Base-by-base conservation (phyloP, 2,329 filamentous ascomycete genomes). In the Diaporthe batatas region DNA sequence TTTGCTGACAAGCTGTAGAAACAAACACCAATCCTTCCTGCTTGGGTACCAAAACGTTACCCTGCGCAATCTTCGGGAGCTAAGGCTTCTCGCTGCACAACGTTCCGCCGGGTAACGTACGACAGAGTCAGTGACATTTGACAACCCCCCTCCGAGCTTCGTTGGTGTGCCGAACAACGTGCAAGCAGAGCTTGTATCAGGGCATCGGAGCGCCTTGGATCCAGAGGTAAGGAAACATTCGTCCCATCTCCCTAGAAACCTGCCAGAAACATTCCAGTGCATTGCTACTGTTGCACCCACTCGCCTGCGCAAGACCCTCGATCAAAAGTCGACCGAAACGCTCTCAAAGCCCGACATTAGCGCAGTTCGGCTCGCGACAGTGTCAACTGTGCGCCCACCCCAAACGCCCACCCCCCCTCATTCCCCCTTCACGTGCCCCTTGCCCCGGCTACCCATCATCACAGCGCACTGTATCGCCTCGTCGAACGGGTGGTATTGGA, bases 311-410 rank as follows among this genome's bases (percentile, higher is more conserved):
- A 71, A 64, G 55, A 53, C 23, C 68, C 59, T 73, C 69, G 62
- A 68, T 57, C 65, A 57, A 53, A 70, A 58, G 42, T 36, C 51
- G 44, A 39, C 44, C 67, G 32, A 62, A 29, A 53, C 42, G 29
- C 68, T 55, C 49, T 10, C 23, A 55, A 72, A 72, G 64, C 70
- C 72, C 72, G 72, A 69, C 72, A 58, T 67, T 74, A 72, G 72
- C 71, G 70, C 70, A 29, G 34, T 74, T 74, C 73, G 74, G 75
- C 71, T 73, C 68, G 74, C 74, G 73, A 78, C 76, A 75, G 73
- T 75, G 72, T 76, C 75, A 70, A 72, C 59, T 65, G 62, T 36
- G 62, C 62, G n/a, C 47, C 44, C 44, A 51, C 62, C 62, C 44
- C 29, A 67, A 51, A 34, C 32, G 29, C n/a, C 29, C 32, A 29